A percentile compares a stretch with the other conserved stretches of the same genome.
phyloP scores from a whole-genome alignment of 208 protist genomes.

The Leishmania arabica region DNA sequence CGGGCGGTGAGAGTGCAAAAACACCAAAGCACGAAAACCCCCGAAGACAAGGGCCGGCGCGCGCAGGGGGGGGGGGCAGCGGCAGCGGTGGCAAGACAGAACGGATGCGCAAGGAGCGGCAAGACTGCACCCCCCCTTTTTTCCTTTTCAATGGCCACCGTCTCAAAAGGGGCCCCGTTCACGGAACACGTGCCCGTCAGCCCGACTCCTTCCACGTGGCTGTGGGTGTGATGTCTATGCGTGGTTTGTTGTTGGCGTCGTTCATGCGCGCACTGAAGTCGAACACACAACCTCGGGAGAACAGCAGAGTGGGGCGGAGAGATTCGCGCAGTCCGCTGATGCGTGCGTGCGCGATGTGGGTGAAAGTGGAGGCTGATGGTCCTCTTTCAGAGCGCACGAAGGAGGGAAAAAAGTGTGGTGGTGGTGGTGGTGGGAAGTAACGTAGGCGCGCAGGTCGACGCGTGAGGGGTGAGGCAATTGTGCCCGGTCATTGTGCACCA shows the following conservation, averaged over 20 bases:
- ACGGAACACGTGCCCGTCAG: too few relatives aligned
- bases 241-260: not conserved
- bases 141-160: too few relatives aligned
- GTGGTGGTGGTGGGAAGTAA: too few relatives aligned
- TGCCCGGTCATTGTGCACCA: not conserved
- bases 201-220: not conserved
- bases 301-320: not conserved
- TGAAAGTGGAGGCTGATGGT: not conserved
- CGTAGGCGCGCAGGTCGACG: not conserved
- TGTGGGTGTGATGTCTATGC: not conserved
- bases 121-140: too few relatives aligned
- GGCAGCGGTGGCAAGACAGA: too few relatives aligned
- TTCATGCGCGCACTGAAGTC: not conserved
- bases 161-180: too few relatives aligned
- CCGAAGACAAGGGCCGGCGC: too few relatives aligned
- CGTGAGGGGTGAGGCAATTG: not conserved
- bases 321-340: not conserved
- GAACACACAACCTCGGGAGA: not conserved
- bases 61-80: too few relatives aligned
- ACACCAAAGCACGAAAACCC: too few relatives aligned
- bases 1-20: too few relatives aligned
- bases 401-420: not conserved
- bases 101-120: too few relatives aligned
- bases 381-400: not conserved
- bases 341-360: not conserved